Conservation (phyloP, 306 rosid genomes). For the Medicago ruthenica region DNA sequence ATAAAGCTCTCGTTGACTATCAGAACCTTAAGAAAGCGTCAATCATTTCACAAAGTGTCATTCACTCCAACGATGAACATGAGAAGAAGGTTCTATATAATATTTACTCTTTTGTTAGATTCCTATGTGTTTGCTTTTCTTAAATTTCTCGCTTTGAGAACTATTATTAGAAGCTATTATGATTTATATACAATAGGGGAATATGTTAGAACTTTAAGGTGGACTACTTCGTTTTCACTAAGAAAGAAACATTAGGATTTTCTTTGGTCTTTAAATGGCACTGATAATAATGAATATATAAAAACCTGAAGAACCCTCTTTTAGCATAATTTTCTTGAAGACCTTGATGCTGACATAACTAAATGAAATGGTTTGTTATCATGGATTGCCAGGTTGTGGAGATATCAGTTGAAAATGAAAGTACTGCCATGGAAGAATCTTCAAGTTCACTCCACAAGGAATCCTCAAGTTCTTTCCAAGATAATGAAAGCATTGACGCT, state of each 20-base stretch:
- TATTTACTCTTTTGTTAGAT: conserved; percentile 32
- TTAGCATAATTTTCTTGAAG: conserved; percentile 25
- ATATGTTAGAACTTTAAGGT: conserved; percentile 30
- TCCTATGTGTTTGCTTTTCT: conserved; percentile 26
- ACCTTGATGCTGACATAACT: conserved; percentile 42
- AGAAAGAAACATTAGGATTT: conserved; percentile 22
- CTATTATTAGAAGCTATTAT: conserved; percentile 24
- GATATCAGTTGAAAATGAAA: conserved; percentile 53
- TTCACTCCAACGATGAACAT: conserved; percentile 38
- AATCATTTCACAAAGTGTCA: conserved; percentile 44
- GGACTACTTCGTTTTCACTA: conserved; percentile 20
- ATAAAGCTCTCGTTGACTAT: conserved; percentile 54
- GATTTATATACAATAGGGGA: conserved; percentile 4
- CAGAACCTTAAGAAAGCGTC: conserved; percentile 52
- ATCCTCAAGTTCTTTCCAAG: conserved; percentile 48
- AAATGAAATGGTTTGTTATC: conserved; percentile 49
- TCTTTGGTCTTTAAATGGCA: conserved; percentile 32
- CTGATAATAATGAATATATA: conserved; percentile 23
- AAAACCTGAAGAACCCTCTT: conserved; percentile 31
- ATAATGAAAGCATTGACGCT: conserved; percentile 48
- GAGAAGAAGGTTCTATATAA: conserved; percentile 47
- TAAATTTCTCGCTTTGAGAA: conserved; percentile 15
- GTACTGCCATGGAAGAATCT: conserved; percentile 43
- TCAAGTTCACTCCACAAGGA: conserved; percentile 44
- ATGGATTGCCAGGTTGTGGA: conserved; percentile 53